Evolutionary conservation across 495 filamentous ascomycete species (phyloP).

Genomic region (Penicillium robsamsonii): DNA sequence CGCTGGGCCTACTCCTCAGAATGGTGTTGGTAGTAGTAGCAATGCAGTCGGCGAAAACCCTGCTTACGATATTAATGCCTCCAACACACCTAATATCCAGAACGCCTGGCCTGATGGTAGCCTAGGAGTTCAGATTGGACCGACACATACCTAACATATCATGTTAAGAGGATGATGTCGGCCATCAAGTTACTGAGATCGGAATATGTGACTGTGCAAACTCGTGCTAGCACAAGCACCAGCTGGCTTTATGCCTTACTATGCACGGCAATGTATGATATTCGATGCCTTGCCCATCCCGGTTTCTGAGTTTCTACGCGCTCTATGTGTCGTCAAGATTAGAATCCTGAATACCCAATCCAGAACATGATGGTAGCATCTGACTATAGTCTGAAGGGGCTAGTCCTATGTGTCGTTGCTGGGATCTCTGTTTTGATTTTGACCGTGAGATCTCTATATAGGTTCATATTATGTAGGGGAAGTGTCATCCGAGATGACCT

Average conservation of each 20-base stretch:
- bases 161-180: background rate
- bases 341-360: background rate
- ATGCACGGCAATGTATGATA: background rate
- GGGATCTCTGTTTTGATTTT: background rate
- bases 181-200: background rate
- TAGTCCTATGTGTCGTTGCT: background rate
- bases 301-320: background rate
- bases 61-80: slow-evolving; percentile 20
- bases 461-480: background rate
- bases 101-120: slow-evolving; percentile 31
- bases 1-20: slow-evolving; percentile 21
- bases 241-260: background rate
- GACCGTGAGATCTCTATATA: background rate
- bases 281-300: background rate
- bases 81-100: slow-evolving; percentile 34
- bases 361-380: background rate
- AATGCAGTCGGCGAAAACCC: slow-evolving; percentile 48
- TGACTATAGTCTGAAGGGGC: background rate
- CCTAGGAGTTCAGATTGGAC: slow-evolving; percentile 35
- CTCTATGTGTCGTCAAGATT: background rate
- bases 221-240: background rate
- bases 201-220: background rate
- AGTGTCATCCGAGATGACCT: background rate
- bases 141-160: slow-evolving; percentile 19
- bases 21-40: slow-evolving; percentile 25